These are phyloP conservation scores for Dysphania ambrosioides DNA, from an alignment of 148 eudicot species.

Conservation along the genomic window DNA sequence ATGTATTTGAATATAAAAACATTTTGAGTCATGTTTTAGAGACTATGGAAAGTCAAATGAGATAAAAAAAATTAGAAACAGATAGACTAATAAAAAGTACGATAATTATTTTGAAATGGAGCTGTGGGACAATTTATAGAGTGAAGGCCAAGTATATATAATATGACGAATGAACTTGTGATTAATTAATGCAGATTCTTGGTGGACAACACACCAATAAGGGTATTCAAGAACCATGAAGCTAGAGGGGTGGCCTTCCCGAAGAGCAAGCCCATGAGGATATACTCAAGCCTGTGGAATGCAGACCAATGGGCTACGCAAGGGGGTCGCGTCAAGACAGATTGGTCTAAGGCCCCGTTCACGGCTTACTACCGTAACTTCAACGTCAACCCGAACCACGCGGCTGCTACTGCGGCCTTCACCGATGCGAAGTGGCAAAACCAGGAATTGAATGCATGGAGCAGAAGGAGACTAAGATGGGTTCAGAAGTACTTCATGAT, in stretches of 20 bases:
- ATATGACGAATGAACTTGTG: neutral
- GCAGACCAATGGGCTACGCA: slow-evolving; percentile 72
- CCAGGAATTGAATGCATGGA: slow-evolving; percentile 40
- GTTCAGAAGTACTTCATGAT: slow-evolving; percentile 61
- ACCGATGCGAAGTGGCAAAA: slow-evolving; percentile 30
- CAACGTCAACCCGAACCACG: slow-evolving; percentile 38
- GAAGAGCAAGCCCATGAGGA: slow-evolving; percentile 57
- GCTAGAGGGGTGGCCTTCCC: slow-evolving; percentile 55
- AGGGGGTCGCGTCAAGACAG: slow-evolving; percentile 57
- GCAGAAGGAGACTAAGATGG: slow-evolving; percentile 48
- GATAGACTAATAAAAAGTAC: too few relatives aligned
- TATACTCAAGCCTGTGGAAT: slow-evolving; percentile 65
- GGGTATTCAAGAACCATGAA: slow-evolving; percentile 60
- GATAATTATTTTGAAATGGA: too few relatives aligned
- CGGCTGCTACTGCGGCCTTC: slow-evolving; percentile 22
- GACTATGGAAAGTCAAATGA: too few relatives aligned
- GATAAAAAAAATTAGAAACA: too few relatives aligned
- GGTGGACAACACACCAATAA: slow-evolving; percentile 58
- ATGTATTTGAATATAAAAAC: too few relatives aligned
- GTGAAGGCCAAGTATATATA: too few relatives aligned
- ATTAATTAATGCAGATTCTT: slow-evolving; percentile 39
- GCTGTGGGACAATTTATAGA: too few relatives aligned
- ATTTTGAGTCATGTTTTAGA: too few relatives aligned
- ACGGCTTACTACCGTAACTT: slow-evolving; percentile 48
- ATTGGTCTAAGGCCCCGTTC: slow-evolving; percentile 56